Evolutionary conservation across 257 asterid species (phyloP).

Genomic region (Solanum chiquidenum): DNA sequence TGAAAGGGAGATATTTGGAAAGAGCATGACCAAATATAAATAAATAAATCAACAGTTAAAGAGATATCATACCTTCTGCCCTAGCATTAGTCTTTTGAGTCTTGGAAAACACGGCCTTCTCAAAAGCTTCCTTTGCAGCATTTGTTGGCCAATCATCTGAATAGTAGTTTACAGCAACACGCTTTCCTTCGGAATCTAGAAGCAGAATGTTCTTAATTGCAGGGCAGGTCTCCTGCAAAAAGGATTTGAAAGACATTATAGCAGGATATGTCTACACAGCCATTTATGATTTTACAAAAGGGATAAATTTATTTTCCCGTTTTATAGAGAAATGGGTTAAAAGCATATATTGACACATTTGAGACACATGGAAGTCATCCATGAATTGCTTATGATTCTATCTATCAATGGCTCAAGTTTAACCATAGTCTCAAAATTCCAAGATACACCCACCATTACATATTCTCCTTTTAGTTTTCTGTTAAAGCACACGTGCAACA

Average conservation of each 20-base stretch:
- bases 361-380: background rate
- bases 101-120: conserved; percentile 60
- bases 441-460: background rate
- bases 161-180: conserved; percentile 64
- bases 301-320: background rate
- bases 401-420: background rate
- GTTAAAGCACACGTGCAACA: background rate
- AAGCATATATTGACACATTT: background rate
- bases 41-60: background rate
- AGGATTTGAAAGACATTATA: background rate
- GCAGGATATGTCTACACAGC: background rate
- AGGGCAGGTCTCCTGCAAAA: conserved; percentile 52
- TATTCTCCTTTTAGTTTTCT: background rate
- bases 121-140: conserved; percentile 55
- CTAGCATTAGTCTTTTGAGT: conserved; percentile 79
- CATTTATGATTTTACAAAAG: background rate
- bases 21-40: background rate
- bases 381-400: background rate
- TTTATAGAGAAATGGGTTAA: background rate
- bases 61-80: conserved; percentile 45
- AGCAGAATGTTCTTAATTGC: conserved; percentile 60
- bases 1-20: background rate
- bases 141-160: conserved; percentile 81
- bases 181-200: conserved; percentile 77
- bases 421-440: background rate